These are phyloP conservation scores for Sporothrix schenckii DNA, from an alignment of 2,329 filamentous ascomycete species.

Conservation along the genomic window DNA sequence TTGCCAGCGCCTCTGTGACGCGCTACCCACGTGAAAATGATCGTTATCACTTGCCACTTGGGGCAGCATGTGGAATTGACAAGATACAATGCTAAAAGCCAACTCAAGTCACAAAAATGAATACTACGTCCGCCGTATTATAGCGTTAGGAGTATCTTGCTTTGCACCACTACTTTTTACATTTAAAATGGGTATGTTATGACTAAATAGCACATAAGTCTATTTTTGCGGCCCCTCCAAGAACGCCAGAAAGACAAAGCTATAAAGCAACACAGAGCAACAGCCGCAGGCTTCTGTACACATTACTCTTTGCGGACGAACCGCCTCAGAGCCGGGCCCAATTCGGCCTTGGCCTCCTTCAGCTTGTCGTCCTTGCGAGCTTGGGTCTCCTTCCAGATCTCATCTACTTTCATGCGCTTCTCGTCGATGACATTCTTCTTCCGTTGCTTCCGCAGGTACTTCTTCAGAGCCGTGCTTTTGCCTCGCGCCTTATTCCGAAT, in stretches of 20 bases:
- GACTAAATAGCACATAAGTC: not conserved
- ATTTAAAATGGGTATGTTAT: not conserved
- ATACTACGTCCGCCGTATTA: too few relatives aligned
- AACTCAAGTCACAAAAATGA: too few relatives aligned
- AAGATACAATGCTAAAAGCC: not conserved
- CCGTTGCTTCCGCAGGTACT: slow-evolving; percentile 88
- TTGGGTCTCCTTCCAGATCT: slow-evolving; percentile 73
- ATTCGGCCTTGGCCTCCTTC: slow-evolving; percentile 67
- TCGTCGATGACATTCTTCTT: slow-evolving; percentile 95
- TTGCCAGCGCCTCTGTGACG: not conserved
- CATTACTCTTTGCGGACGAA: slow-evolving; percentile 74
- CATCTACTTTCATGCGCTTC: slow-evolving; percentile 83
- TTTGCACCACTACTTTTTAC: not conserved
- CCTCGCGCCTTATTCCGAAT: slow-evolving; percentile 72
- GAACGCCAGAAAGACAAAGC: slow-evolving; percentile 9
- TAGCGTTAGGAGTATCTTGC: not conserved
- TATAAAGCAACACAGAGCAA: not conserved
- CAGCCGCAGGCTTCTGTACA: too few relatives aligned
- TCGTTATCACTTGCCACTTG: not conserved
- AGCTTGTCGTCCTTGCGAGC: slow-evolving; percentile 66
- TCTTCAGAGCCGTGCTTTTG: slow-evolving; percentile 84
- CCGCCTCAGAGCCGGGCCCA: slow-evolving; percentile 82
- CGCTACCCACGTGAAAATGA: slow-evolving; percentile 5
- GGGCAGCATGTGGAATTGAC: slow-evolving; percentile 10
- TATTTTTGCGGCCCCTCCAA: not conserved